Evolutionary conservation across 345 rosid species (phyloP).

Genomic region (Corchorus olitorius): DNA sequence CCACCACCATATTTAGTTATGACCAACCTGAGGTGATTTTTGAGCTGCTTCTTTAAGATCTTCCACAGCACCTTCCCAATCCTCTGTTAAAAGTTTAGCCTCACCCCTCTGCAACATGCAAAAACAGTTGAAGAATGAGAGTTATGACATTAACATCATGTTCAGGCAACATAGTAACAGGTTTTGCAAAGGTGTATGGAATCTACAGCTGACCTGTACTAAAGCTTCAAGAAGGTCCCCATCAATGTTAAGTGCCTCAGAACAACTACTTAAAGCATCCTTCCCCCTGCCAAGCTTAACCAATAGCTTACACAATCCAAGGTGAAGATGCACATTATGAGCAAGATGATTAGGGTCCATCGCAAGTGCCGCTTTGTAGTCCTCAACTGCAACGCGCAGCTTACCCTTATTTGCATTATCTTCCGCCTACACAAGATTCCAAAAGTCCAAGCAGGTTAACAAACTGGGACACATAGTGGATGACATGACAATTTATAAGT

Average conservation of each 20-base stretch:
- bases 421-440: slow-evolving; percentile 65
- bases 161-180: neutral
- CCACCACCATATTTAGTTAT: neutral
- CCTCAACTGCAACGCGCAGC: slow-evolving; percentile 87
- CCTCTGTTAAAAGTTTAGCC: slow-evolving; percentile 91
- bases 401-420: slow-evolving; percentile 90
- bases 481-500: neutral
- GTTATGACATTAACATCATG: slow-evolving; percentile 5
- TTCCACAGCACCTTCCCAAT: slow-evolving; percentile 98
- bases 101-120: slow-evolving; percentile 71
- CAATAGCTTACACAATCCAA: slow-evolving; percentile 87
- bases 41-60: slow-evolving; percentile 90
- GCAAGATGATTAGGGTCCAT: slow-evolving; percentile 86
- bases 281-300: slow-evolving; percentile 97
- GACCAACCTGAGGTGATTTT: slow-evolving; percentile 80
- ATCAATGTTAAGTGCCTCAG: slow-evolving; percentile 78
- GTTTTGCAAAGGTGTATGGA: neutral
- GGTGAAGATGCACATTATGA: slow-evolving; percentile 86
- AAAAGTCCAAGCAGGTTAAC: neutral
- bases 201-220: slow-evolving; percentile 64
- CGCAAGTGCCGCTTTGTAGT: slow-evolving; percentile 79
- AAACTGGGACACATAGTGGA: neutral
- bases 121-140: slow-evolving; percentile 11
- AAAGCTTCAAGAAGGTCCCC: slow-evolving; percentile 84
- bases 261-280: slow-evolving; percentile 85